Evolutionary conservation across 179 eudicot species (phyloP), one percentile per base, ranked within the genome.

Genomic region (Carnegiea gigantea): DNA sequence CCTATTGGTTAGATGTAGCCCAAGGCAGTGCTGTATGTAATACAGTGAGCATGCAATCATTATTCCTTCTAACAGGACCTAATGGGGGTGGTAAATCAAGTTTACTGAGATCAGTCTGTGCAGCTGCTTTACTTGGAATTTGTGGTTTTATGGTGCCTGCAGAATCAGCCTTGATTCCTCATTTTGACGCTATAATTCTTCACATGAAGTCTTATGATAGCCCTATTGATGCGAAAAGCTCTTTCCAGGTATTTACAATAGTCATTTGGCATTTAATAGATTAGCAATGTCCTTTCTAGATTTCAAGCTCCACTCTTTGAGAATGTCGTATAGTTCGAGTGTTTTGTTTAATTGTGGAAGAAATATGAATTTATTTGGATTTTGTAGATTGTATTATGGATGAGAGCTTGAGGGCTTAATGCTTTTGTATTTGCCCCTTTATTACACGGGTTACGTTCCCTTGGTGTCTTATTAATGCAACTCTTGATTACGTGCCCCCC

Each of bases 71-170:
- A 76, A 96, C 99, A 43, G 99, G 99, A 83, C 99, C 99, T 15
- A 96, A 96, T 72, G 99, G 99, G 49, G 99, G 99, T 79, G 99
- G 99, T 68, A 94, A 96, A 89, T 96, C 99, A 77, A 96, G 99
- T 84, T 87, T 96, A 81, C 89, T 96, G 75, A 90, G 99, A 81
- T 92, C 99, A 70, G 89, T 93, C 77, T 96, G 98, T 88, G 99
- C 99, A 48, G 95, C 99, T 73, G 90, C 99, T 80, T 80, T 96
- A 75, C 93, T 96, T 77, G 99, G 99, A 82, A 94, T 92, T 79
- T 94, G 99, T 88, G 99, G 99, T 51, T 80, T 96, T 59, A 96
- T 96, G 99, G 96, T 96, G 76, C 99, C 97, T 79, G 99, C 97
- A 26, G 95, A 92, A 79, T 94, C 97, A 71, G 99, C 99, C 68